These are phyloP conservation scores for Ramaria rubella DNA, from an alignment of 768 basidiomycete genomes.

Conservation along the genomic window DNA sequence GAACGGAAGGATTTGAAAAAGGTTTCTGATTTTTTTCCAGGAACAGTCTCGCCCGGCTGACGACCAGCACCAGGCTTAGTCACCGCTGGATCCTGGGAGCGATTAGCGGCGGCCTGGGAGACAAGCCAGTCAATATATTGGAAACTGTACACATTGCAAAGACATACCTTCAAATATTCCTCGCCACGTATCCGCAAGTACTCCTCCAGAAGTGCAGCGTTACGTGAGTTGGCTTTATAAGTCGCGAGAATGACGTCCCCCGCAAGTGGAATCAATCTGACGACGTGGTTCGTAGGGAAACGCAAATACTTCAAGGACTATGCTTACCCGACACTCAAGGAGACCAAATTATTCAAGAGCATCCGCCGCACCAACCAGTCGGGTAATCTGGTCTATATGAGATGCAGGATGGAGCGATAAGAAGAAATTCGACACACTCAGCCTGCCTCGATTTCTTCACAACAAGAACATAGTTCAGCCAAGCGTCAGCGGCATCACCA, in stretches of 20 bases:
- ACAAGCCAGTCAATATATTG: neutral
- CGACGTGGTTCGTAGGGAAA: no score
- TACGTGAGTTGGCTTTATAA: conserved; percentile 86
- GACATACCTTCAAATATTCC: conserved; percentile 47
- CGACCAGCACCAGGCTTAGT: conserved; percentile 52
- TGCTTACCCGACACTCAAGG: conserved; percentile 49
- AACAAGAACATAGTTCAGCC: conserved; percentile 70
- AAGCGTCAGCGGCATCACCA: conserved; percentile 57
- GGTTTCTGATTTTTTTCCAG: neutral
- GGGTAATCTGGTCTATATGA: conserved; percentile 32
- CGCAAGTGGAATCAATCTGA: conserved; percentile 53
- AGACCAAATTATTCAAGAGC: conserved; percentile 69
- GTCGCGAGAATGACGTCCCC: conserved; percentile 73
- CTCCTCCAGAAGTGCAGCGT: conserved; percentile 81
- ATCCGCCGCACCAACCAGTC: conserved; percentile 64
- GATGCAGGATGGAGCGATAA: neutral
- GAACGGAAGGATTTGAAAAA: neutral
- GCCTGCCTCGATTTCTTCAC: conserved; percentile 69
- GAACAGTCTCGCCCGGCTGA: conserved; percentile 26
- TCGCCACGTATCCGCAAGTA: conserved; percentile 73
- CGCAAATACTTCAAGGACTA: conserved; percentile 8
- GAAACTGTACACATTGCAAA: neutral
- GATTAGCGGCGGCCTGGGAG: conserved; percentile 11
- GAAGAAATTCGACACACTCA: conserved; percentile 51
- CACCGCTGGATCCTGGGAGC: conserved; percentile 32